Evolutionary conservation across 352 stramenopile species (phyloP).

Genomic region (Globisporangium sylvaticum): DNA sequence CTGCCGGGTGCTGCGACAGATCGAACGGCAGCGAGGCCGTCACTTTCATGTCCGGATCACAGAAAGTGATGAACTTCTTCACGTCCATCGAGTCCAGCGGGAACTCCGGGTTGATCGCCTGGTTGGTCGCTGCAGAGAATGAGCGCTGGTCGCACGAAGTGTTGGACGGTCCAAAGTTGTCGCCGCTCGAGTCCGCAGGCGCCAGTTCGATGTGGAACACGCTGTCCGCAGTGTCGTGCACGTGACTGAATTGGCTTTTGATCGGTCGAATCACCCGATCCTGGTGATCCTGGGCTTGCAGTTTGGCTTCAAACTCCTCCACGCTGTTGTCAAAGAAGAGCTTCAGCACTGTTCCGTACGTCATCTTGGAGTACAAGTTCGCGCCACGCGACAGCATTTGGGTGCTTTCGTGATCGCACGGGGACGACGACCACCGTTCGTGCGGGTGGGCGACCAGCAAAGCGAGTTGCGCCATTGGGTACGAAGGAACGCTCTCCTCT

Average conservation of each 20-base stretch:
- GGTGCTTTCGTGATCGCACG: constrained; percentile 63
- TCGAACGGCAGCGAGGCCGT: constrained; percentile 88
- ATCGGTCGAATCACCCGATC: constrained; percentile 45
- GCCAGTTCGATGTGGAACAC: constrained; percentile 15
- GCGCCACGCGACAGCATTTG: constrained; percentile 68
- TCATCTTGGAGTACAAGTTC: constrained; percentile 82
- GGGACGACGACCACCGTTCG: constrained; percentile 51
- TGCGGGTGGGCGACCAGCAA: constrained; percentile 59
- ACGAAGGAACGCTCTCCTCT: constrained; percentile 70
- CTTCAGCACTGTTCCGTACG: constrained; percentile 73
- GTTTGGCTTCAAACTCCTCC: constrained; percentile 56
- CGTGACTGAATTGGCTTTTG: constrained; percentile 60
- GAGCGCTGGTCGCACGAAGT: constrained; percentile 63
- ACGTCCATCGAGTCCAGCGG: constrained; percentile 70
- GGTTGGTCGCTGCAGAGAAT: constrained; percentile 24
- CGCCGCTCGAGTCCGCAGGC: background rate
- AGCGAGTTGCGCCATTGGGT: constrained; percentile 71
- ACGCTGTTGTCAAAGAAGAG: constrained; percentile 80
- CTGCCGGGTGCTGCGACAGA: constrained; percentile 82
- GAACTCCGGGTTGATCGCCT: constrained; percentile 64
- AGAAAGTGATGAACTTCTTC: constrained; percentile 68
- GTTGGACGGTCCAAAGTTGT: constrained; percentile 66
- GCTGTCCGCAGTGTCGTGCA: constrained; percentile 42
- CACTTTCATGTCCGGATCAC: constrained; percentile 54
- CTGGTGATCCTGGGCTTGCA: constrained; percentile 56